phyloP scores from a whole-genome alignment of 768 basidiomycete genomes.

The Pulveroboletus sp. region DNA sequence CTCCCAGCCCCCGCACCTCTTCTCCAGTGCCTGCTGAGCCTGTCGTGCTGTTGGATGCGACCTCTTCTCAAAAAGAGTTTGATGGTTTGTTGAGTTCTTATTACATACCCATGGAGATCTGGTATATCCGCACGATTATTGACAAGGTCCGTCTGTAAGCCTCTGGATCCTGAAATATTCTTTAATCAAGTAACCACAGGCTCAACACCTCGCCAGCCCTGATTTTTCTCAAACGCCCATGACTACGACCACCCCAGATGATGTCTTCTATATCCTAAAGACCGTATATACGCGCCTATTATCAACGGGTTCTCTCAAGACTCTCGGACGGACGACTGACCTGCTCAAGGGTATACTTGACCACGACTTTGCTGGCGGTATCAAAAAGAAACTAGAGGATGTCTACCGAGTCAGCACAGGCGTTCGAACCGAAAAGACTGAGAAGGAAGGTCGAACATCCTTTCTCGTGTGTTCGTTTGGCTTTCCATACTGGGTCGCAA shows the following conservation, averaged over 20 bases:
- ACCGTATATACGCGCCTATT: slow-evolving; percentile 72
- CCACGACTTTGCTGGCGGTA: slow-evolving; percentile 72
- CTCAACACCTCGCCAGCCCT: slow-evolving; percentile 76
- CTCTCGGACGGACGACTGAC: slow-evolving; percentile 54
- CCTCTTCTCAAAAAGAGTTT: slow-evolving; percentile 54
- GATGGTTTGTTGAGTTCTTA: slow-evolving; percentile 64
- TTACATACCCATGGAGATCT: slow-evolving; percentile 86
- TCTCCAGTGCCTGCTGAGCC: slow-evolving; percentile 3
- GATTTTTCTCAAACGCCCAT: slow-evolving; percentile 62
- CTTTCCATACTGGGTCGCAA: neutral
- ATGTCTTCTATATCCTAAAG: slow-evolving; percentile 94
- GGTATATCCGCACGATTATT: slow-evolving; percentile 83
- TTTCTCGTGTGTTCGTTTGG: slow-evolving; percentile 66
- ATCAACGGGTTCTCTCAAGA: slow-evolving; percentile 64
- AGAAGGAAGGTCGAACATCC: slow-evolving; percentile 70
- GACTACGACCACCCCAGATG: slow-evolving; percentile 81
- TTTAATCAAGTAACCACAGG: slow-evolving; percentile 43
- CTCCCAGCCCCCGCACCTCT: neutral
- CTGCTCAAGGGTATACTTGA: slow-evolving; percentile 75
- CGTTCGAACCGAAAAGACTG: slow-evolving; percentile 65
- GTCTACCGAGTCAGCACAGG: slow-evolving; percentile 63
- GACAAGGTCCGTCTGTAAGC: slow-evolving; percentile 61
- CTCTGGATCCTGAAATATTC: neutral
- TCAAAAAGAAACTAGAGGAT: slow-evolving; percentile 83
- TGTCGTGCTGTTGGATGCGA: slow-evolving; percentile 38